Evolutionary conservation across 352 stramenopile genomes (phyloP), one percentile per base, ranked within the genome.

Genomic region (Phytophthora fragariae): DNA sequence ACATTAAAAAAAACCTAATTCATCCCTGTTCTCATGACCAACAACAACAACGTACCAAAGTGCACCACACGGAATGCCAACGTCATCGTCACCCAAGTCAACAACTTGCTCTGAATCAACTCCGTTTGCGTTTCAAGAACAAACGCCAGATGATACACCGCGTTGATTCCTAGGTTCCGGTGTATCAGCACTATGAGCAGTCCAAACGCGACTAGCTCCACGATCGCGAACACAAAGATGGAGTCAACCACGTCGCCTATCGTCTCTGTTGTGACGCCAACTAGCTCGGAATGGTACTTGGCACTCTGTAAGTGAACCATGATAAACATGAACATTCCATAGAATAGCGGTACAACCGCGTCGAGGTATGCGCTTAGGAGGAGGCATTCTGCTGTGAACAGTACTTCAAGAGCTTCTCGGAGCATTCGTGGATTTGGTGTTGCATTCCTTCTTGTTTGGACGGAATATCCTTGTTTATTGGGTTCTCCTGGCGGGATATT

Each of bases 61-160:
- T 86, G 80, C 0, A 65, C 46, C 7, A 83, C 70, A n/a, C 72
- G 62, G 44, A 83, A 83, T 19, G 77, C 71, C 3, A 84, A 29
- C 9, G 67, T 65, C 54, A 84, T 67, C 0, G 71, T 60, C 5
- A 79, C 53, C 80, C 76, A 84, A 0, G 63, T 19, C 10, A 84
- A 27, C 24, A 84, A 62, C 15, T 80, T 81, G 50, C 65, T 70
- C 41, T 81, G 68, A 27, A 82, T 70, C 10, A 78, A 49, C 29
- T 75, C 63, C 0, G 55, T 63, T 37, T 86, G 77, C 5, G 62
- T 81, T 50, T 83, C 77, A 14, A 86, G 53, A 11, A 83, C 74
- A 27, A 86, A 85, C 39, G 74, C 77, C 15, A 87, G 31, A 11
- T 79, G 77, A n/a, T 83, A 67, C 7, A 80, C 3, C 2, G 64